These are phyloP conservation scores for Ogataea zsoltii DNA, from an alignment of 805 yeast species.

Conservation along the genomic window DNA sequence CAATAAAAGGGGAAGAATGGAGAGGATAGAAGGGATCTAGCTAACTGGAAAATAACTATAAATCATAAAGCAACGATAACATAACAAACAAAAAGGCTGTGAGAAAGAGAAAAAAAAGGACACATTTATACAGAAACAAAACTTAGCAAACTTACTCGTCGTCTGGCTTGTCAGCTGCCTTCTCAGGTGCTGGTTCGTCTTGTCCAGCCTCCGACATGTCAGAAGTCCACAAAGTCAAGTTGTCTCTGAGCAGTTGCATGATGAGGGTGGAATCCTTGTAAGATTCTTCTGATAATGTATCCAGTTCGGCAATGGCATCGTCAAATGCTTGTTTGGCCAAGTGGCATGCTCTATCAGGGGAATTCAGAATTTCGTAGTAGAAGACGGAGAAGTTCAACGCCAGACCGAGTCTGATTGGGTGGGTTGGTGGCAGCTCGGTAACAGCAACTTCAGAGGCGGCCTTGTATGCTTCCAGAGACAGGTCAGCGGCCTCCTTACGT, in stretches of 20 bases:
- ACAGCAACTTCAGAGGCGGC: conserved; percentile 96
- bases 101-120: conserved; percentile 15
- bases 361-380: conserved; percentile 96
- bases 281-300: conserved; percentile 95
- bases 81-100: conserved; percentile 14
- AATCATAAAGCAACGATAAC: conserved; percentile 26
- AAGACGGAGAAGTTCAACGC: conserved; percentile 97
- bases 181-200: conserved; percentile 49
- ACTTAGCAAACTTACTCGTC: conserved; percentile 28
- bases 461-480: conserved; percentile 92
- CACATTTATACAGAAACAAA: conserved; percentile 26
- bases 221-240: conserved; percentile 96
- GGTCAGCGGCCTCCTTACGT: conserved; percentile 89
- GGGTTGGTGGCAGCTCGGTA: conserved; percentile 96
- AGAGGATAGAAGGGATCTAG: conserved; percentile 17
- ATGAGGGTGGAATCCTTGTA: conserved; percentile 98
- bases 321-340: conserved; percentile 98
- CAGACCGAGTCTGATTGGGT: conserved; percentile 96
- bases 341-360: conserved; percentile 98
- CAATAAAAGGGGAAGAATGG: conserved; percentile 12
- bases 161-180: conserved; percentile 32
- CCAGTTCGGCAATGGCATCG: conserved; percentile 98
- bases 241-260: conserved; percentile 98
- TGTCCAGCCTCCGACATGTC: conserved; percentile 85
- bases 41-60: conserved; percentile 22